Evolutionary conservation across 2,329 filamentous ascomycete species (phyloP).

Genomic region (Tolypocladium guangdongense): DNA sequence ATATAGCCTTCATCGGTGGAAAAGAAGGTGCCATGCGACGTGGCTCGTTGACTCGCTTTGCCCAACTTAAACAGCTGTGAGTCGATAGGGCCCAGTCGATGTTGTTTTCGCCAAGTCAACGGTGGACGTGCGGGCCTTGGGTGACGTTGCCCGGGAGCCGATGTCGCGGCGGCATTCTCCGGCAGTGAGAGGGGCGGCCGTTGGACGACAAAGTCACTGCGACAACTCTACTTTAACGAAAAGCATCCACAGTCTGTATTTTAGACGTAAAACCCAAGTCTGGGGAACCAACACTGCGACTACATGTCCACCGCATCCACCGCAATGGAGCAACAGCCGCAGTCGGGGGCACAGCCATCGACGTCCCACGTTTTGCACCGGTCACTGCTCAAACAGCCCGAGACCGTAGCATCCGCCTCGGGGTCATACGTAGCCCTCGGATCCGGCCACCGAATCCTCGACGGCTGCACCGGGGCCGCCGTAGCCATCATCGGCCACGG

Average conservation of each 20-base stretch:
- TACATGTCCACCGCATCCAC: background rate
- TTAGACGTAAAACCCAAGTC: background rate
- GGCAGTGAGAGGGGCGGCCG: background rate
- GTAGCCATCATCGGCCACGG: conserved; percentile 48
- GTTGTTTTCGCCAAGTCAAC: background rate
- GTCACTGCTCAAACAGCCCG: conserved; percentile 17
- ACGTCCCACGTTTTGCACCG: conserved; percentile 20
- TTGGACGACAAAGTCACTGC: no score
- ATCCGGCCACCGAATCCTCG: conserved; percentile 39
- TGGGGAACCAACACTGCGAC: background rate
- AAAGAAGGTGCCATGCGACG: background rate
- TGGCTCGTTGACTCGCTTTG: background rate
- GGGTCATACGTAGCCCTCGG: conserved; percentile 24
- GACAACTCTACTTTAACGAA: background rate
- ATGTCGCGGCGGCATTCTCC: background rate
- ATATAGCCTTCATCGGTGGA: background rate
- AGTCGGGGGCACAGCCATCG: background rate
- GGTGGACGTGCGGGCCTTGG: background rate
- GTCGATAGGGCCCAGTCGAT: background rate
- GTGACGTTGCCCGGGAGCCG: background rate
- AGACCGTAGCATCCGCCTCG: conserved; percentile 29
- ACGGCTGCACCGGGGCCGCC: conserved; percentile 63
- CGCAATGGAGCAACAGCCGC: background rate
- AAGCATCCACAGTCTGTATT: background rate
- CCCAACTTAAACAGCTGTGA: background rate